A percentile compares a stretch with the other conserved stretches of the same genome.
Conservation (phyloP, 2,329 filamentous ascomycete genomes). For the Colletotrichum brevisporum region DNA sequence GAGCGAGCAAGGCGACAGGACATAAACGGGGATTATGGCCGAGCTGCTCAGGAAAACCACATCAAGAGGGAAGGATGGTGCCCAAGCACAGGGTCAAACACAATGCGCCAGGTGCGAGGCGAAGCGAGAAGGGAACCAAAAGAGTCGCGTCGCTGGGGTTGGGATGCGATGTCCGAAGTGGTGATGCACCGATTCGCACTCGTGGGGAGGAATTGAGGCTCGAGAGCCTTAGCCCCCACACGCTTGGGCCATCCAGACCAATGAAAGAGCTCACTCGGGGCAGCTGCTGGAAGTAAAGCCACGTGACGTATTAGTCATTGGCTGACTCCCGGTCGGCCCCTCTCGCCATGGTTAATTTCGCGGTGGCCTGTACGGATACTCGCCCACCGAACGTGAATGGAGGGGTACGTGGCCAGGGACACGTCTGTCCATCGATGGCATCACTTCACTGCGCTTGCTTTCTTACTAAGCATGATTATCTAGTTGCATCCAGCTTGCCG, state of each 20-base stretch:
- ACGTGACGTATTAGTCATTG: slow-evolving; percentile 31
- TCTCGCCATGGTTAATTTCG: slow-evolving; percentile 10
- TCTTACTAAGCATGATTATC: slow-evolving; percentile 12
- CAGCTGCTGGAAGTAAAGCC: not conserved
- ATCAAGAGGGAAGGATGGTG: slow-evolving; percentile 28
- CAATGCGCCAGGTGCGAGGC: slow-evolving; percentile 36
- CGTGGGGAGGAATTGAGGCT: slow-evolving; percentile 41
- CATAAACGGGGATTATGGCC: slow-evolving; percentile 31
- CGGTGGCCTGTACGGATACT: slow-evolving; percentile 25
- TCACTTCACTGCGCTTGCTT: not conserved
- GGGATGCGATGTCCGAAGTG: slow-evolving; percentile 38
- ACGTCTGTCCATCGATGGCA: not conserved
- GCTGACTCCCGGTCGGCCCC: slow-evolving; percentile 4
- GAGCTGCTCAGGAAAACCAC: slow-evolving; percentile 28
- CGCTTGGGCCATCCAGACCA: slow-evolving; percentile 13
- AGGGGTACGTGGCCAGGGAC: slow-evolving; percentile 23
- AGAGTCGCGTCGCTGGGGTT: slow-evolving; percentile 37
- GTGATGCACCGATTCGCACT: slow-evolving; percentile 40
- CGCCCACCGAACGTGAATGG: slow-evolving; percentile 8
- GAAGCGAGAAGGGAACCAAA: slow-evolving; percentile 30
- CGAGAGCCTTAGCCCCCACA: slow-evolving; percentile 37
- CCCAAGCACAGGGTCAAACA: slow-evolving; percentile 31
- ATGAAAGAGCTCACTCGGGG: slow-evolving; percentile 20
- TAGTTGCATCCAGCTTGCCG: not conserved
- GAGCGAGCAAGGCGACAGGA: slow-evolving; percentile 36